These are phyloP conservation scores for Calendula officinalis DNA, from an alignment of 129 eudicot species.

Conservation along the genomic window DNA sequence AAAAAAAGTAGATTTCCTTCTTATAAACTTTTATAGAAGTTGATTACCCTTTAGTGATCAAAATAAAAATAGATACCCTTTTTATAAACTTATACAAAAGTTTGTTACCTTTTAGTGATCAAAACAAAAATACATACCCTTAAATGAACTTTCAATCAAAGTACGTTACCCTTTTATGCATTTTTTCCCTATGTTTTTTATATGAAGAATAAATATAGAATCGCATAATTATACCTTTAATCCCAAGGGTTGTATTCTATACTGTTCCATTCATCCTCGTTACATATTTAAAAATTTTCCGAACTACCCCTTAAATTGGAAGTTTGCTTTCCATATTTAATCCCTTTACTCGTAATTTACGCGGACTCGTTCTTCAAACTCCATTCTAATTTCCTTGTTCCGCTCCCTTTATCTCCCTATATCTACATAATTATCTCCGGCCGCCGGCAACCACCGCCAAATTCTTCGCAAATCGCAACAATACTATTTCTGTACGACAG, in stretches of 20 bases:
- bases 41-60: too few relatives aligned
- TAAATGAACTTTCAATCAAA: too few relatives aligned
- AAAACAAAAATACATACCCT: too few relatives aligned
- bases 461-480: background rate
- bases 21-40: too few relatives aligned
- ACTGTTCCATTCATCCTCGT: constrained; percentile 1
- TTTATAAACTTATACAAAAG: too few relatives aligned
- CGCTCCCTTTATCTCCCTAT: background rate
- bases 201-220: too few relatives aligned
- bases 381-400: background rate
- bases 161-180: too few relatives aligned
- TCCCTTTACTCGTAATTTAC: constrained; percentile 31
- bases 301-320: constrained; percentile 28
- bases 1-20: too few relatives aligned
- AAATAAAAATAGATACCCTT: too few relatives aligned
- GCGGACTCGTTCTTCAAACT: constrained; percentile 29
- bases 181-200: too few relatives aligned
- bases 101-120: too few relatives aligned
- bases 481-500: background rate
- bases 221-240: too few relatives aligned
- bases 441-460: constrained; percentile 2
- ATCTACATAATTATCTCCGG: constrained; percentile 15
- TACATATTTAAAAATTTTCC: background rate
- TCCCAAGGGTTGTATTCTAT: background rate
- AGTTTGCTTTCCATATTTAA: constrained; percentile 26